Evolutionary conservation across 495 filamentous ascomycete species (phyloP).

Genomic region (Friedmanniomyces endolithicus): DNA sequence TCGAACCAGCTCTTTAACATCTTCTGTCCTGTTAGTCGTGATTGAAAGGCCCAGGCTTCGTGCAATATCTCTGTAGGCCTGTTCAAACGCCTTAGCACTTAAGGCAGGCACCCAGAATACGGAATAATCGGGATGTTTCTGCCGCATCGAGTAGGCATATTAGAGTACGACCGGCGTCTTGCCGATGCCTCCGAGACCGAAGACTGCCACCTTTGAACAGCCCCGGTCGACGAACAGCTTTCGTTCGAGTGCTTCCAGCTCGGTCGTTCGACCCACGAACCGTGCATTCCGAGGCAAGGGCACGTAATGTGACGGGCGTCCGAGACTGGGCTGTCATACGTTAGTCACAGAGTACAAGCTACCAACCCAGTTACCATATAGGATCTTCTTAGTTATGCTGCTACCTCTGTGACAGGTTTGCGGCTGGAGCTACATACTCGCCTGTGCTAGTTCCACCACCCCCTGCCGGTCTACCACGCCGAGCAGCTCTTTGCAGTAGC

Average conservation of each 20-base stretch:
- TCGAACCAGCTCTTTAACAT: not conserved
- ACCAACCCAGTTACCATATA: no score
- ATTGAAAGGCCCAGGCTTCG: not conserved
- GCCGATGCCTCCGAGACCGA: slow-evolving; percentile 17
- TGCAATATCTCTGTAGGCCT: slow-evolving; percentile 5
- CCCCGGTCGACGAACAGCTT: slow-evolving; percentile 4
- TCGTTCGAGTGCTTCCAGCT: slow-evolving; percentile 7
- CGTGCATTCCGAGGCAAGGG: not conserved
- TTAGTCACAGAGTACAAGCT: not conserved
- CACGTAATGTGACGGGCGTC: not conserved
- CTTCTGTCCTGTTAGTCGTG: not conserved
- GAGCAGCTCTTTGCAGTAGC: slow-evolving; percentile 11
- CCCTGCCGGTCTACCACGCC: not conserved
- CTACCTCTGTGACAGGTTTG: no score
- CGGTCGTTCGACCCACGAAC: not conserved
- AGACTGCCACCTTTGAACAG: slow-evolving; percentile 6
- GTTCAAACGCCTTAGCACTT: slow-evolving; percentile 5
- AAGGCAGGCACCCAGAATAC: slow-evolving; percentile 16
- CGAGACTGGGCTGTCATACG: not conserved
- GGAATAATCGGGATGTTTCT: slow-evolving; percentile 8
- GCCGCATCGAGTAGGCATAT: not conserved
- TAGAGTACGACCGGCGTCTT: slow-evolving; percentile 20
- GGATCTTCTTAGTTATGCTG: no score
- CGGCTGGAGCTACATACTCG: not conserved
- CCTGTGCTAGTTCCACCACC: not conserved